phyloP scores from a whole-genome alignment of 306 rosid species.

The Vigna radiata region DNA sequence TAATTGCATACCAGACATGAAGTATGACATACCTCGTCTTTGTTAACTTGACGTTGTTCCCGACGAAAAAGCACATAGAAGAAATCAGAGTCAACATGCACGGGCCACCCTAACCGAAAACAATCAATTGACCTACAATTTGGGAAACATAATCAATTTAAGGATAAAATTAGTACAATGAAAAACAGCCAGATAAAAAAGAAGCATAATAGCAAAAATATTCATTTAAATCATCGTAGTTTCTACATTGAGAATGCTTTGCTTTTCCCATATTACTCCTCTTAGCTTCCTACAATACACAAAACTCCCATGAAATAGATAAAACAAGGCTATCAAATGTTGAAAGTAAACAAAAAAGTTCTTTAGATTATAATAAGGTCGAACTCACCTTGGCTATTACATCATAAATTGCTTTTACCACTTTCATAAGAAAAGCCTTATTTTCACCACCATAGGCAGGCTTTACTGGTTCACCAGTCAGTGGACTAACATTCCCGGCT shows the following conservation, averaged over 20 bases:
- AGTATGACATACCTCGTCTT: slow-evolving; percentile 65
- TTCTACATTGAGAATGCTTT: slow-evolving; percentile 98
- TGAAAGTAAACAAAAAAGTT: slow-evolving; percentile 19
- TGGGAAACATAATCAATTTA: slow-evolving; percentile 37
- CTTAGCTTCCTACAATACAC: slow-evolving; percentile 64
- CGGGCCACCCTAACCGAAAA: slow-evolving; percentile 91
- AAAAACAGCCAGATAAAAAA: slow-evolving; percentile 18
- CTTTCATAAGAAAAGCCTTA: slow-evolving; percentile 79
- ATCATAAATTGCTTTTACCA: slow-evolving; percentile 88
- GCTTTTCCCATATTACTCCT: slow-evolving; percentile 73
- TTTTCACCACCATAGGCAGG: slow-evolving; percentile 93
- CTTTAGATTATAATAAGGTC: slow-evolving; percentile 19
- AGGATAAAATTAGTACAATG: slow-evolving; percentile 18
- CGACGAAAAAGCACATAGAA: slow-evolving; percentile 57
- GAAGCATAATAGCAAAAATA: slow-evolving; percentile 75
- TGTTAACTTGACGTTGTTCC: slow-evolving; percentile 42
- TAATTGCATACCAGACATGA: slow-evolving; percentile 24
- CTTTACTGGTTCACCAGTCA: slow-evolving; percentile 88
- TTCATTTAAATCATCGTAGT: slow-evolving; percentile 95
- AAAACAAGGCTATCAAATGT: slow-evolving; percentile 28
- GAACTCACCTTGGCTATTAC: slow-evolving; percentile 70
- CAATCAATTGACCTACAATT: slow-evolving; percentile 84
- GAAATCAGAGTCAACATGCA: slow-evolving; percentile 81
- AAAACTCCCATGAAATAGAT: slow-evolving; percentile 27
- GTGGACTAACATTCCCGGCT: slow-evolving; percentile 83